A percentile compares a stretch with the other conserved stretches of the same genome.
Conservation (phyloP, 1,139 yeast genomes). For the Suhomyces terraborum region DNA sequence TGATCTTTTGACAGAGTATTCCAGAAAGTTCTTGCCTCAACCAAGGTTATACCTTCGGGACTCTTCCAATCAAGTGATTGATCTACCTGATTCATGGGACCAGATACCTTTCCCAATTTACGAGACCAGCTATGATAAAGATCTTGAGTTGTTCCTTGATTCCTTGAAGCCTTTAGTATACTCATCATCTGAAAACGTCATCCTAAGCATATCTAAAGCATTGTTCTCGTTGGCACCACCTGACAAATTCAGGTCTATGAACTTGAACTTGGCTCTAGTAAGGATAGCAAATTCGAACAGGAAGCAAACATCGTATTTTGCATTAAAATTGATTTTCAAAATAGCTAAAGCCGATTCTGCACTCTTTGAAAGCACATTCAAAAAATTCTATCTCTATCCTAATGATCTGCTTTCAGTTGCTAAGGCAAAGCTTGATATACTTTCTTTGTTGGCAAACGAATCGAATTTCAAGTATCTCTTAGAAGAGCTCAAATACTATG, state of each 20-base stretch:
- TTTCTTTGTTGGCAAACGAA: conserved; percentile 59
- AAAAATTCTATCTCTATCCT: conserved; percentile 62
- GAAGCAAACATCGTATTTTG: conserved; percentile 37
- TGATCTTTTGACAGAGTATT: conserved; percentile 67
- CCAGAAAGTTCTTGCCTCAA: conserved; percentile 57
- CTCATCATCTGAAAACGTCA: conserved; percentile 60
- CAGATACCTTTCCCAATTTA: conserved; percentile 34
- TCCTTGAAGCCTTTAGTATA: conserved; percentile 47
- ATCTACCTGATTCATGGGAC: conserved; percentile 41
- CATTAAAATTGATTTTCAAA: conserved; percentile 45
- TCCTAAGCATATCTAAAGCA: conserved; percentile 62
- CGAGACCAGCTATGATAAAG: conserved; percentile 53
- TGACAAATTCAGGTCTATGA: conserved; percentile 45
- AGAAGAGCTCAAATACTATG: conserved; percentile 69
- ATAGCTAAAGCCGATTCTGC: conserved; percentile 41
- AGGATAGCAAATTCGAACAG: conserved; percentile 36
- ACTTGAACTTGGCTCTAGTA: conserved; percentile 53
- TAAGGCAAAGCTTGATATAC: conserved; percentile 60
- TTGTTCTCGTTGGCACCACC: conserved; percentile 58
- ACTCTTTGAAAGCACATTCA: conserved; percentile 49
- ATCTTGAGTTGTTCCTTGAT: conserved; percentile 54
- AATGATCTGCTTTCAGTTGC: conserved; percentile 52
- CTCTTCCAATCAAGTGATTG: conserved; percentile 28
- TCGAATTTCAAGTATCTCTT: conserved; percentile 54
- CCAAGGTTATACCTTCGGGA: conserved; percentile 43